Evolutionary conservation across 2,329 filamentous ascomycete species (phyloP).

Genomic region (Diaporthe sp.): DNA sequence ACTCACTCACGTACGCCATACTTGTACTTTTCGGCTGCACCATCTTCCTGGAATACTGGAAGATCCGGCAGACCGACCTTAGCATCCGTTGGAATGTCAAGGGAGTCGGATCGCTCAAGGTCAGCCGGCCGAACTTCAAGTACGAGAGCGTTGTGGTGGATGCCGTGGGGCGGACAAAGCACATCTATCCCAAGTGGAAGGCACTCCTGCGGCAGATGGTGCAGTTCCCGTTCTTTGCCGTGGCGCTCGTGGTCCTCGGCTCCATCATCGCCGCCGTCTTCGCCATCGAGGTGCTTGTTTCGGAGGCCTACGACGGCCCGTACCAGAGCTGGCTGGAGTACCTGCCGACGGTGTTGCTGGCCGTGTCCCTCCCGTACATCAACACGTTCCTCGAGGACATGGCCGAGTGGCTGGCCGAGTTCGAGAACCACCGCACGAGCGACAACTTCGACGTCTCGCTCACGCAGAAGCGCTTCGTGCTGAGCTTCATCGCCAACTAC

Average conservation of each 20-base stretch:
- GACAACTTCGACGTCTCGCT: constrained; percentile 78
- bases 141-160: constrained; percentile 75
- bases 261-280: constrained; percentile 78
- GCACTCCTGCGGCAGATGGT: constrained; percentile 76
- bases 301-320: constrained; percentile 79
- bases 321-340: constrained; percentile 78
- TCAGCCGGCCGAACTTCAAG: constrained; percentile 74
- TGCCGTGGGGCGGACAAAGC: constrained; percentile 72
- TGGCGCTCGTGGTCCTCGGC: constrained; percentile 72
- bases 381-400: constrained; percentile 73
- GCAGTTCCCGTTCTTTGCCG: constrained; percentile 77
- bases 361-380: constrained; percentile 76
- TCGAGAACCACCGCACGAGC: constrained; percentile 82
- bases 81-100: constrained; percentile 80
- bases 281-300: constrained; percentile 81
- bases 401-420: constrained; percentile 75
- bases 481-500: constrained; percentile 87
- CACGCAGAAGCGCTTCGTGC: constrained; percentile 81
- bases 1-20: constrained; percentile 78
- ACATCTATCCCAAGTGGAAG: constrained; percentile 75
- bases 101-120: constrained; percentile 76
- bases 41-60: constrained; percentile 85
- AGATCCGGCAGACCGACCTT: constrained; percentile 80
- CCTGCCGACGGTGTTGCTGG: constrained; percentile 79
- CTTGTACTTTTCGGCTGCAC: constrained; percentile 79